Evolutionary conservation across 306 rosid genomes (phyloP).

Genomic region (Carpinus viminea): DNA sequence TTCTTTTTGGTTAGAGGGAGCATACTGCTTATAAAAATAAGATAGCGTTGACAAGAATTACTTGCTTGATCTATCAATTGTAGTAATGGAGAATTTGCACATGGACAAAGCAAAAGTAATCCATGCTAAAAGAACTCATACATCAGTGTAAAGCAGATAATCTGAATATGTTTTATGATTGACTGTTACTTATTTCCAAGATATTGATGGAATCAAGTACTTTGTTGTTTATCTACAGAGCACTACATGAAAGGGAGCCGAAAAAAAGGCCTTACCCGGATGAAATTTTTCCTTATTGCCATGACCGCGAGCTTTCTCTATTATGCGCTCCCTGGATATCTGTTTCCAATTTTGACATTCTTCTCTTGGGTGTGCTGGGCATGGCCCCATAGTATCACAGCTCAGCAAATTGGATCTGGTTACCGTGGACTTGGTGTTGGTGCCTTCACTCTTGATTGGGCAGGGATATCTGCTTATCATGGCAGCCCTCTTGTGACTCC

Average conservation of each 20-base stretch:
- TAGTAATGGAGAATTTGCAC: slow-evolving; percentile 32
- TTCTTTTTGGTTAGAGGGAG: slow-evolving; percentile 26
- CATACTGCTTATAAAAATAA: slow-evolving; percentile 24
- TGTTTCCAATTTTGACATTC: slow-evolving; percentile 74
- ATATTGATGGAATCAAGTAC: slow-evolving; percentile 18
- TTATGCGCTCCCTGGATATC: slow-evolving; percentile 90
- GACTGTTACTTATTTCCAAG: slow-evolving; percentile 15
- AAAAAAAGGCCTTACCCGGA: slow-evolving; percentile 67
- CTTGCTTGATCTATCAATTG: slow-evolving; percentile 29
- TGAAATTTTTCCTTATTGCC: slow-evolving; percentile 78
- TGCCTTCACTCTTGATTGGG: slow-evolving; percentile 96
- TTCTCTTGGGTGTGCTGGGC: slow-evolving; percentile 99
- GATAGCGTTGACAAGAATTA: slow-evolving; percentile 26
- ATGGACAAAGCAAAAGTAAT: slow-evolving; percentile 29
- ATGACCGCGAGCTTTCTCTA: slow-evolving; percentile 76
- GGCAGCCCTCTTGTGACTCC: slow-evolving; percentile 97
- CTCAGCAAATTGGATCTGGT: slow-evolving; percentile 94
- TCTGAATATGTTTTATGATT: slow-evolving; percentile 12
- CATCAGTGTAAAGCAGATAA: slow-evolving; percentile 20
- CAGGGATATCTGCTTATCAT: slow-evolving; percentile 95
- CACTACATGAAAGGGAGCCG: slow-evolving; percentile 85
- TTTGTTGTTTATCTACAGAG: slow-evolving; percentile 48
- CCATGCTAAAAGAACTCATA: slow-evolving; percentile 23
- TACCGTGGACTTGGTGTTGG: slow-evolving; percentile 88
- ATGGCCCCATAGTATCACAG: slow-evolving; percentile 88